Conservation (phyloP, 768 basidiomycete genomes). For the Clathrus columnatus region DNA sequence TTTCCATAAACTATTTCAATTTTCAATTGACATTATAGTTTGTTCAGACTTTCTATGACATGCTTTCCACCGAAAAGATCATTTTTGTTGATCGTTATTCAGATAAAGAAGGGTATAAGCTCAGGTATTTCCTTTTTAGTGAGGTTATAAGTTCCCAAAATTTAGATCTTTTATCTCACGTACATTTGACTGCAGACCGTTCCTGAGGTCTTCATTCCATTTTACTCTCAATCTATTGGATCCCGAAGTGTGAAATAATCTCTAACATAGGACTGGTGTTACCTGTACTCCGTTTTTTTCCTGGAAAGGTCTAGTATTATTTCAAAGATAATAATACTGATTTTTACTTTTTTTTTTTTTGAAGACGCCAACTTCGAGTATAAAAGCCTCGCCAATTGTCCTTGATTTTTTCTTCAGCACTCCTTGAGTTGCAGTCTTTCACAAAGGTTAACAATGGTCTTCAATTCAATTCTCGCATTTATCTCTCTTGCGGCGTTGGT, state of each 20-base stretch:
- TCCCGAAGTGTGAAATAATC: background rate
- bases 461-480: slow-evolving; percentile 15
- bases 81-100: background rate
- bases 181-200: background rate
- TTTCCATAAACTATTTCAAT: too few species aligned
- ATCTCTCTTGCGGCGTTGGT: slow-evolving; percentile 9
- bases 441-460: slow-evolving; percentile 14
- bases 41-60: too few species aligned
- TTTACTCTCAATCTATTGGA: background rate
- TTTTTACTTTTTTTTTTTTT: background rate
- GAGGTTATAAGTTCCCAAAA: background rate
- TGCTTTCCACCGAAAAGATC: too few species aligned
- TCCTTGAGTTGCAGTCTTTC: background rate
- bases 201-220: background rate
- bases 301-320: background rate
- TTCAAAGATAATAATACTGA: too few species aligned
- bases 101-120: too few species aligned
- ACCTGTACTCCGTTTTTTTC: background rate
- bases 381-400: background rate
- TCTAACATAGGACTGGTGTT: background rate
- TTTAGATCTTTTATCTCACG: background rate
- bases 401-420: slow-evolving; percentile 2
- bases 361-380: background rate
- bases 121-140: too few species aligned
- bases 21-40: too few species aligned